Conservation (phyloP, 139 green algal genomes). For the Spirogloea muscicola region DNA sequence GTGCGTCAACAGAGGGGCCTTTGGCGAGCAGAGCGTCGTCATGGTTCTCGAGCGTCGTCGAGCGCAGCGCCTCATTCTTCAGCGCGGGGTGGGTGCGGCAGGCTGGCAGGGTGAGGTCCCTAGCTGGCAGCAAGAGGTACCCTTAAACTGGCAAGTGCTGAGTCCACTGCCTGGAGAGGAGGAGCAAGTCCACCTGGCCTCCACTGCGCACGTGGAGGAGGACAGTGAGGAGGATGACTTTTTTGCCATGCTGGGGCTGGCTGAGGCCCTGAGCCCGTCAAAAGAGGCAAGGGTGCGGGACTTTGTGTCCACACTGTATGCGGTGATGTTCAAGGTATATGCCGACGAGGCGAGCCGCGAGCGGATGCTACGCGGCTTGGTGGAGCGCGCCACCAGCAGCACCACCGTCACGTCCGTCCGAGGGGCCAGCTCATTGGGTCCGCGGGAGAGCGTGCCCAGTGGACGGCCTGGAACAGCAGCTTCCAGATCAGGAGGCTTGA, state of each 20-base stretch:
- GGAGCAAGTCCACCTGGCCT: not conserved
- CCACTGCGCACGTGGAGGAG: not conserved
- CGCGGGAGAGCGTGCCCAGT: too few species aligned
- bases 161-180: not conserved
- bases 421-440: too few species aligned
- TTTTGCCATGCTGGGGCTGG: conserved; percentile 21
- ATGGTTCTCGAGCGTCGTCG: conserved; percentile 55
- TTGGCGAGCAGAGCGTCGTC: conserved; percentile 44
- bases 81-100: not conserved
- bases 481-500: too few species aligned
- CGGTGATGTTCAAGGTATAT: conserved; percentile 55
- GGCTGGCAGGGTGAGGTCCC: not conserved
- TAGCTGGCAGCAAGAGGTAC: too few species aligned
- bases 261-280: conserved; percentile 39
- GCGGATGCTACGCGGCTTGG: conserved; percentile 53
- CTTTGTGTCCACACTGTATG: conserved; percentile 47
- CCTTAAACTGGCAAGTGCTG: too few species aligned
- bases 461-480: too few species aligned
- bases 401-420: conserved; percentile 3
- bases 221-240: conserved; percentile 37
- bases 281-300: conserved; percentile 27
- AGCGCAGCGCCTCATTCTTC: conserved; percentile 43
- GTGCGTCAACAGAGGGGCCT: conserved; percentile 13
- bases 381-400: conserved; percentile 43
- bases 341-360: conserved; percentile 42